A percentile compares a stretch with the other conserved stretches of the same genome.
Conservation (phyloP, 495 filamentous ascomycete species). For the Tuber melanosporum region DNA sequence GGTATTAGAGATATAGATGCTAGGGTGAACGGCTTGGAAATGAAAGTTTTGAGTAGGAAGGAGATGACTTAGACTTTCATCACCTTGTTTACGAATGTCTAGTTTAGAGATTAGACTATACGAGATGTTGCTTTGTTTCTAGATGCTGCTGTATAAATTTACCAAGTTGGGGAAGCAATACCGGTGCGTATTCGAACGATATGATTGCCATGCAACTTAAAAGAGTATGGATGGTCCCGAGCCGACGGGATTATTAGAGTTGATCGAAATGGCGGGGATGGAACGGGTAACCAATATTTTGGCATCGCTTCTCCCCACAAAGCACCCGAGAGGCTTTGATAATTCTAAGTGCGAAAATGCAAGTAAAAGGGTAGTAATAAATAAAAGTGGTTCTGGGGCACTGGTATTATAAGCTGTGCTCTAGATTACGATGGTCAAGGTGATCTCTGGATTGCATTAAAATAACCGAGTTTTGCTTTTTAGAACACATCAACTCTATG, state of each 20-base stretch:
- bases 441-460: not conserved
- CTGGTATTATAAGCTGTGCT: not conserved
- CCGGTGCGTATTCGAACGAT: not conserved
- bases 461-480: not conserved
- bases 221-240: not conserved
- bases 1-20: constrained; percentile 33
- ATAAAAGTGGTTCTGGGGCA: not conserved
- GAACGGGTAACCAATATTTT: not conserved
- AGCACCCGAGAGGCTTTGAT: not conserved
- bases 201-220: not conserved
- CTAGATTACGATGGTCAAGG: not conserved
- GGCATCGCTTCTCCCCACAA: not conserved
- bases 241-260: not conserved
- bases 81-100: not conserved
- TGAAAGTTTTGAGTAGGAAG: constrained; percentile 32
- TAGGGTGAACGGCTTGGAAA: constrained; percentile 26
- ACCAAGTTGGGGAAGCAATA: not conserved
- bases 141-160: not conserved
- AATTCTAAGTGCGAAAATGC: not conserved
- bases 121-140: not conserved
- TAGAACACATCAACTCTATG: not conserved
- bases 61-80: constrained; percentile 28
- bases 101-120: not conserved
- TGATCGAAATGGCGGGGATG: not conserved
- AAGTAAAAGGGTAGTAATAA: not conserved